phyloP scores from a whole-genome alignment of 345 rosid species.

The Syzygium grande region DNA sequence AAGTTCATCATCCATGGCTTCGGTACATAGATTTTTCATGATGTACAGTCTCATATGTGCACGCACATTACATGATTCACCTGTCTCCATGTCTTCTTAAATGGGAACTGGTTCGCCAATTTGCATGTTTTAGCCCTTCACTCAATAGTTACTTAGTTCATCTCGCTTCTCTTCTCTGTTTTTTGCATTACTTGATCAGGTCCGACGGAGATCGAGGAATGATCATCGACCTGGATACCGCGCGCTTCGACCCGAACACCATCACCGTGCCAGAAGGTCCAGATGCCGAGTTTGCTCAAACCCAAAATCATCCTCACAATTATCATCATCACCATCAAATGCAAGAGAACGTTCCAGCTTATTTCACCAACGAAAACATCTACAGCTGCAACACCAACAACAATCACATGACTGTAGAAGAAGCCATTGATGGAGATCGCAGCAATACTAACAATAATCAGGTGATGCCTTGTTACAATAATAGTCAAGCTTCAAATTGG shows the following conservation, averaged over 20 bases:
- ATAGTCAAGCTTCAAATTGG: background rate
- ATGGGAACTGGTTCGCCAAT: background rate
- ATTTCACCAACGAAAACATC: background rate
- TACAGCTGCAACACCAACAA: too few relatives aligned
- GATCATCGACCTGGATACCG: background rate
- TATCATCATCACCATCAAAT: background rate
- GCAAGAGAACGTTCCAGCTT: background rate
- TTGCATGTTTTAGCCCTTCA: background rate
- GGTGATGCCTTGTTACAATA: background rate
- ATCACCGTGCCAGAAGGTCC: background rate
- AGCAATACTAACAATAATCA: too few relatives aligned
- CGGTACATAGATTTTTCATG: background rate
- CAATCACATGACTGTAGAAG: too few relatives aligned
- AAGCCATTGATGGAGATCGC: too few relatives aligned
- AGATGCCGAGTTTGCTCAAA: background rate
- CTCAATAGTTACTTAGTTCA: background rate
- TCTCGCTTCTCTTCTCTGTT: background rate
- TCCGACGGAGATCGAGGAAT: background rate
- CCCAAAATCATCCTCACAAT: background rate
- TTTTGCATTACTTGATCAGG: background rate
- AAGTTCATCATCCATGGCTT: background rate
- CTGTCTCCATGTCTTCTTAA: background rate
- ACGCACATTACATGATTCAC: background rate
- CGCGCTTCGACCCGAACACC: background rate
- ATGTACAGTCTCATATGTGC: background rate